Evolutionary conservation across 1,284 basidiomycete genomes (phyloP), one percentile per base, ranked within the genome.

Genomic region (Moniliophthora roreri): DNA sequence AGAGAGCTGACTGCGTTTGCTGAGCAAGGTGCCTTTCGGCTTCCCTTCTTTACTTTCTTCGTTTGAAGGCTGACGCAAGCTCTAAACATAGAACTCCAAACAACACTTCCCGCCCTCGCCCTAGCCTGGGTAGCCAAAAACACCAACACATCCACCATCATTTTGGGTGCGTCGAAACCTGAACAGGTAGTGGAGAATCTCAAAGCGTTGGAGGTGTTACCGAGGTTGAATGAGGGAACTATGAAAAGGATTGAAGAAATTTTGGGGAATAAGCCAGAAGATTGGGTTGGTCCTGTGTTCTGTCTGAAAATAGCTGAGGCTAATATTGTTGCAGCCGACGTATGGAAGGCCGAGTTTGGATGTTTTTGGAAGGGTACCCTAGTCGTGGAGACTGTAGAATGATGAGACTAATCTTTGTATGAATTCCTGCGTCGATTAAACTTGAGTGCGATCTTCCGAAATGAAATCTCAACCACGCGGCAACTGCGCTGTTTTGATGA

Each of bases 91-190:
- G 74, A 71, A 51, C 62, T 77, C 18, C 53, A 65, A 23, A 67
- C 72, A 1, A 72, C 69, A 9, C 48, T 59, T 1, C 42, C 54
- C 0, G 57, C 60, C 9, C 62, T 68, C 35, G 84, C 87, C 2
- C 75, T 91, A 28, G 88, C 88, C 7, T 90, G 87, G 87, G 76
- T 84, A 8, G 79, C 84, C 16, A 75, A 68, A 51, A 83, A 87
- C 68, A 75, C 80, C 35, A 79, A 85, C 69, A 87, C 78, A 2
- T 67, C 66, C 32, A 78, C 72, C 10, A 78, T 87, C 59, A 87
- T 89, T 61, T 76, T 91, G 51, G 85, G 88, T 50, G 78, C 79
- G 2, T 77, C 77, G 18, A 79, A 56, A 34, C 51, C 57, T n/a
- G 54, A 58, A 35, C 57, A 58, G 69, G 69, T 89, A 55, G 58